These are phyloP conservation scores for Ceratobasidium sp. DNA, from an alignment of 1,284 basidiomycete species.

Conservation along the genomic window DNA sequence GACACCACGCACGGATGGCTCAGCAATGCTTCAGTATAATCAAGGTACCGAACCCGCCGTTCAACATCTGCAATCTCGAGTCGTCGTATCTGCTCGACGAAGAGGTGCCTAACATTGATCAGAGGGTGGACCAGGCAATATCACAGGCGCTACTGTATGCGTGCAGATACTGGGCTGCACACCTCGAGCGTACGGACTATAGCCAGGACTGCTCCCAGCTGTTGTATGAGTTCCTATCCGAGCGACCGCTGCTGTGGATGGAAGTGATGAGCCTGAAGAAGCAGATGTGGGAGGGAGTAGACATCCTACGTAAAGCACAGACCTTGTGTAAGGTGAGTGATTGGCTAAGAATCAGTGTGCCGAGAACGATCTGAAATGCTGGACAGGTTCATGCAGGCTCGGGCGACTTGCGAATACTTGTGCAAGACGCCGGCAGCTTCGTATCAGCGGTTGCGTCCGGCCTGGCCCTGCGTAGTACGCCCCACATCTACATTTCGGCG, in stretches of 20 bases:
- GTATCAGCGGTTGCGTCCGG: constrained; percentile 27
- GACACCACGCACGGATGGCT: not conserved
- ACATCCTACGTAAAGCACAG: not conserved
- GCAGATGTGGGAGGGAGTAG: not conserved
- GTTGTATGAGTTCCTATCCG: constrained; percentile 12
- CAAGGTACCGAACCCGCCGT: not conserved
- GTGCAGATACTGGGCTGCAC: constrained; percentile 15
- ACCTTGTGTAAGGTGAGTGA: not conserved
- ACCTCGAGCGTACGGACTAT: not conserved
- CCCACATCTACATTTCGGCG: constrained; percentile 49
- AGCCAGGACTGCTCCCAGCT: not conserved
- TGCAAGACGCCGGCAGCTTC: constrained; percentile 37
- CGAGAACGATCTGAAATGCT: not conserved
- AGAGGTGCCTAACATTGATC: not conserved
- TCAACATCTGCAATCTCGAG: constrained; percentile 32
- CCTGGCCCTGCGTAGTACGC: constrained; percentile 31
- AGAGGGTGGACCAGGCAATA: not conserved
- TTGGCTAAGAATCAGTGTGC: not conserved
- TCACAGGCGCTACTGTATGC: constrained; percentile 1
- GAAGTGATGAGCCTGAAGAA: constrained; percentile 30
- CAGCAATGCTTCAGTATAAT: constrained; percentile 1
- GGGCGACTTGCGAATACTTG: not conserved
- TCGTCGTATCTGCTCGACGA: constrained; percentile 23
- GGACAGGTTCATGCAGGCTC: not conserved
- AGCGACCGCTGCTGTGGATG: constrained; percentile 21